A percentile compares a stretch with the other conserved stretches of the same genome.
Conservation (phyloP, 805 yeast species). For the Scheffersomyces amazonensis region DNA sequence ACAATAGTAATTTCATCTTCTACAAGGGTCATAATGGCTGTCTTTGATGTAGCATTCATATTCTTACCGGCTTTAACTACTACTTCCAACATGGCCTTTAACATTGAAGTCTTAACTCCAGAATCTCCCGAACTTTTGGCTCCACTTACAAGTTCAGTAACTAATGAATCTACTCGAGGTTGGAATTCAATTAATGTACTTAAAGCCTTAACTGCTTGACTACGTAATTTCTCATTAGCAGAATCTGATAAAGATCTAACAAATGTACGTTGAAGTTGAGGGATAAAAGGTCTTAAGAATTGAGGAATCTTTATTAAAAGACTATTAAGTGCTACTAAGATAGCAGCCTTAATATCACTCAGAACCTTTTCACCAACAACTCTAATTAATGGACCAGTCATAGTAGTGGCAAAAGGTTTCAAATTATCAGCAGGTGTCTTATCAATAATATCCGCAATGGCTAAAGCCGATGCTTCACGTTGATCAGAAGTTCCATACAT, state of each 20-base stretch:
- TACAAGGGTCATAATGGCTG: constrained; percentile 64
- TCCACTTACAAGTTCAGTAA: constrained; percentile 76
- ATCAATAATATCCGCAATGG: constrained; percentile 81
- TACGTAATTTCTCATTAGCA: constrained; percentile 65
- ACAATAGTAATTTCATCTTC: constrained; percentile 59
- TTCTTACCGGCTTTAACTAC: constrained; percentile 75
- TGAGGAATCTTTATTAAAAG: constrained; percentile 83
- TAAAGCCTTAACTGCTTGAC: constrained; percentile 85
- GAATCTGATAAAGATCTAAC: constrained; percentile 86
- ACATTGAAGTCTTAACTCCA: constrained; percentile 82
- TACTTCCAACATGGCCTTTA: constrained; percentile 80
- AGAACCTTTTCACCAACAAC: constrained; percentile 94
- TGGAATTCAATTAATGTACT: constrained; percentile 86
- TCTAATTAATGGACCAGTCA: constrained; percentile 97
- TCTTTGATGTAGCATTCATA: constrained; percentile 71
- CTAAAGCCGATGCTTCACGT: constrained; percentile 83
- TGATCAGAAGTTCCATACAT: constrained; percentile 88
- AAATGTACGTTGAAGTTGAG: constrained; percentile 96
- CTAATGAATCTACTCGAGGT: constrained; percentile 91
- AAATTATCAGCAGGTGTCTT: constrained; percentile 81
- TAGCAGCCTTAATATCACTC: constrained; percentile 92
- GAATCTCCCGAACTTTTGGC: constrained; percentile 61
- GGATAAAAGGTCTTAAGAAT: constrained; percentile 90
- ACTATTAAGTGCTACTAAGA: constrained; percentile 76
- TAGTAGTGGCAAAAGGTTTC: constrained; percentile 85